Base-by-base conservation (phyloP, 176 grass and related monocot species). In the Cenchrus purpureus region DNA sequence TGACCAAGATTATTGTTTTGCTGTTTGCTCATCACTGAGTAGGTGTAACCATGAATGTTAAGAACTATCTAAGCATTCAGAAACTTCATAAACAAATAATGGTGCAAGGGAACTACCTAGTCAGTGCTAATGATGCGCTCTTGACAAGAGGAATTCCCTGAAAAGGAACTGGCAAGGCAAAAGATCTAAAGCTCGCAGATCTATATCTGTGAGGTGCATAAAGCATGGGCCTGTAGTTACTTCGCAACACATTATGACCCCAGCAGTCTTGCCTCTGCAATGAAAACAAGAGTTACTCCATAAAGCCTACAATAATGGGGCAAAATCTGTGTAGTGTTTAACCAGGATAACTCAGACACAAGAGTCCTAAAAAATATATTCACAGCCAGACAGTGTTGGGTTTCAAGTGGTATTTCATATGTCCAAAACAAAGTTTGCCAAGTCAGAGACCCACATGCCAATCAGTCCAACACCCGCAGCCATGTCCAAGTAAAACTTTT, bases 131-230 rank as follows among this genome's bases (percentile, higher is more conserved):
- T 5, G 89, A 79, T n/a, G 87, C 81, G 53, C 78, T 90, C 90
- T 93, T 98, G 73, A 98, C 49, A 82, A 98, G 80, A 79, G 93
- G 91, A 71, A 90, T 84, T 65, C 77, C 88, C 65, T 92, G 86
- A 43, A 79, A 88, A 90, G 86, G 68, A 71, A 82, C 72, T 66
- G 89, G 91, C 68, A 93, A 82, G 32, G 93, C 80, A 76, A 85
- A 95, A 75, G 88, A 88, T 65, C 66, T 90, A 70, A 87, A 79
- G 28, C 53, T 82, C 73, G 80, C 69, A 58, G 88, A 72, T 63
- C 82, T 91, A 60, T 85, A 73, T 87, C 64, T 90, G 65, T 74
- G 78, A 86, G 90, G 79, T 9, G 68, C 48, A 67, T 71, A 84
- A 45, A 90, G 49, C 75, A 91, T 82, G 71, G 89, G 89, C 80